phyloP scores from a whole-genome alignment of 371 early-diverging fungal species.

The Chytridium lagenaria region DNA sequence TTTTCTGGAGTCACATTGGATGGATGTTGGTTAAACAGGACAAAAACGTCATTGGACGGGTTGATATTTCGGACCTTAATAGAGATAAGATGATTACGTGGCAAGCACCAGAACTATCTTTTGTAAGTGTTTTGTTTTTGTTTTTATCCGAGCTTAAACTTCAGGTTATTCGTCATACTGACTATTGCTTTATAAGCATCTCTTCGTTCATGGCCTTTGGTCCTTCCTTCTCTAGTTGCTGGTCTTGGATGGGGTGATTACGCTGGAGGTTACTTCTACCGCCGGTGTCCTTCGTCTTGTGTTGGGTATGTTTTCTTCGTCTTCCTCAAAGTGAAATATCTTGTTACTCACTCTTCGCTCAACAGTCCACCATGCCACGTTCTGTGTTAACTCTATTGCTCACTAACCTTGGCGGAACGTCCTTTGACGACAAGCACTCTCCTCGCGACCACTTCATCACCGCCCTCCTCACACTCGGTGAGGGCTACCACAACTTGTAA shows the following conservation, averaged over 20 bases:
- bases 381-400: slow-evolving; percentile 78
- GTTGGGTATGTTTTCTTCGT: slow-evolving; percentile 41
- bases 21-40: slow-evolving; percentile 88
- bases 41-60: slow-evolving; percentile 73
- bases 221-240: slow-evolving; percentile 80
- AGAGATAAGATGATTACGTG: slow-evolving; percentile 74
- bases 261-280: slow-evolving; percentile 85
- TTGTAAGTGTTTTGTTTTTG: slow-evolving; percentile 24
- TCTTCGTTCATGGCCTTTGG: slow-evolving; percentile 72
- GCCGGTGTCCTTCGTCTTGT: slow-evolving; percentile 80
- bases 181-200: slow-evolving; percentile 41
- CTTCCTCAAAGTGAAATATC: neutral
- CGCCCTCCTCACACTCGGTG: slow-evolving; percentile 57
- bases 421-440: slow-evolving; percentile 51
- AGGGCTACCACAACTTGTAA: slow-evolving; percentile 68
- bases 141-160: neutral
- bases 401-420: slow-evolving; percentile 50
- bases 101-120: slow-evolving; percentile 83
- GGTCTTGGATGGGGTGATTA: slow-evolving; percentile 90
- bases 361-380: slow-evolving; percentile 87
- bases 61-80: slow-evolving; percentile 84
- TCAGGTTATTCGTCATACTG: neutral
- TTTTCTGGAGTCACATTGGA: slow-evolving; percentile 84
- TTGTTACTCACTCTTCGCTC: neutral
- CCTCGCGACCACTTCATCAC: slow-evolving; percentile 52